A percentile compares a stretch with the other conserved stretches of the same genome.
phyloP scores from a whole-genome alignment of 2,329 filamentous ascomycete species.

The Colletotrichum eleusines region DNA sequence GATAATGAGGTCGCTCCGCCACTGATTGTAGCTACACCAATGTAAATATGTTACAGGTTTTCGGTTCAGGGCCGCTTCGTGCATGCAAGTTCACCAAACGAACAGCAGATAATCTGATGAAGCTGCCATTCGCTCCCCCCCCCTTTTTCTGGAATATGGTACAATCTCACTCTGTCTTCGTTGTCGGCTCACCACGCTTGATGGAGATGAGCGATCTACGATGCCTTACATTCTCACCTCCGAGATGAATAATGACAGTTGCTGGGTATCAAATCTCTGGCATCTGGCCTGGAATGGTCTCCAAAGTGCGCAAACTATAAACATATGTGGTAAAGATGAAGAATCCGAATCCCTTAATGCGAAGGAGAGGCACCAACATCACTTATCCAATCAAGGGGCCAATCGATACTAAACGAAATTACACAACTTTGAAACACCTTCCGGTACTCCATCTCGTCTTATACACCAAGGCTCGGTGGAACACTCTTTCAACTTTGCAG shows the following conservation, averaged over 20 bases:
- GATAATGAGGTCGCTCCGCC: not conserved
- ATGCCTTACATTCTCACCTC: not conserved
- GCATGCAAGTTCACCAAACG: not conserved
- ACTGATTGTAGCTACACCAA: not conserved
- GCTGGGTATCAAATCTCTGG: too few relatives aligned
- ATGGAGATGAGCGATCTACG: not conserved
- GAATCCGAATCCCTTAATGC: not conserved
- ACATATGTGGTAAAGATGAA: not conserved
- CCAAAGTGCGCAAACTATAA: not conserved
- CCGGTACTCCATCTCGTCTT: not conserved
- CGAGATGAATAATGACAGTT: not conserved
- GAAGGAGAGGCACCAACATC: not conserved
- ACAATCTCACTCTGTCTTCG: not conserved
- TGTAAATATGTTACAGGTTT: not conserved
- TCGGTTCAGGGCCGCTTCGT: not conserved
- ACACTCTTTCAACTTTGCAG: not conserved
- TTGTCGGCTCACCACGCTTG: not conserved
- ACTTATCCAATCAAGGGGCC: not conserved
- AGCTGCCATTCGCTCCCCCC: not conserved
- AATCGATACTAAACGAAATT: not conserved
- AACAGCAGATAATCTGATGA: not conserved
- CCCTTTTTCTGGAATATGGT: not conserved
- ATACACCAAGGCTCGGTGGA: not conserved
- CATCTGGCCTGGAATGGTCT: too few relatives aligned
- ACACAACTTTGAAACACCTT: not conserved